Conservation (phyloP, 2,329 filamentous ascomycete genomes). For the Pezicula rhizophila region DNA sequence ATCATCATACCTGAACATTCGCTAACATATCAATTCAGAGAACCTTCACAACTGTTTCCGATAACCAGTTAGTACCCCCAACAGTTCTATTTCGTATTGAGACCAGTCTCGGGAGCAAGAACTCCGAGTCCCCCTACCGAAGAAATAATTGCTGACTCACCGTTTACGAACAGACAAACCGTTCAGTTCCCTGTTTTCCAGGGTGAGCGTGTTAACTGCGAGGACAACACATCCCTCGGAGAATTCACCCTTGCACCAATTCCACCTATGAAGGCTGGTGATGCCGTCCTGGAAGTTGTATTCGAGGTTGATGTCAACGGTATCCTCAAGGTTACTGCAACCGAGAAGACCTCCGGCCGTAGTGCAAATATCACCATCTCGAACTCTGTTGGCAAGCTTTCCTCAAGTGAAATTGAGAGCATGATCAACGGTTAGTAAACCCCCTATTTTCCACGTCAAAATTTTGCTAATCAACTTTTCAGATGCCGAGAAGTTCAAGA, state of each 20-base stretch:
- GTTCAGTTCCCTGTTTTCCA: constrained; percentile 92
- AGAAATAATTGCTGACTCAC: constrained; percentile 36
- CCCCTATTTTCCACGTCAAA: background rate
- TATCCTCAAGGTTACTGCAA: constrained; percentile 98
- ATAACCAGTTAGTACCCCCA: too few species aligned
- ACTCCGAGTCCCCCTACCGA: constrained; percentile 52
- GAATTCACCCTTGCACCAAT: constrained; percentile 93
- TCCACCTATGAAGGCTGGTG: constrained; percentile 87
- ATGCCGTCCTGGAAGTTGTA: constrained; percentile 93
- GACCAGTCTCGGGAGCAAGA: constrained; percentile 50
- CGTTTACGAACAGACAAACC: constrained; percentile 51
- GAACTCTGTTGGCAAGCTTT: constrained; percentile 99
- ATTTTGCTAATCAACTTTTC: constrained; percentile 13
- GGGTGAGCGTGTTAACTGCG: constrained; percentile 96
- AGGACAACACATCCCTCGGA: constrained; percentile 95
- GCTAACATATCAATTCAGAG: constrained; percentile 15
- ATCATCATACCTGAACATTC: constrained; percentile 6
- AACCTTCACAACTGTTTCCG: constrained; percentile 82
- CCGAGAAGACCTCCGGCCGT: constrained; percentile 97
- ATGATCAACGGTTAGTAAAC: constrained; percentile 73
- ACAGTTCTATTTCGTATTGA: too few species aligned
- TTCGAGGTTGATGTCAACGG: constrained; percentile 99
- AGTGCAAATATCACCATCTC: constrained; percentile 99
- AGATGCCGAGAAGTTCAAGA: constrained; percentile 98
- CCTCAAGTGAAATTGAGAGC: constrained; percentile 87